These are phyloP conservation scores for Dactylellina parvicollis DNA, from an alignment of 2,329 filamentous ascomycete genomes.

Conservation along the genomic window DNA sequence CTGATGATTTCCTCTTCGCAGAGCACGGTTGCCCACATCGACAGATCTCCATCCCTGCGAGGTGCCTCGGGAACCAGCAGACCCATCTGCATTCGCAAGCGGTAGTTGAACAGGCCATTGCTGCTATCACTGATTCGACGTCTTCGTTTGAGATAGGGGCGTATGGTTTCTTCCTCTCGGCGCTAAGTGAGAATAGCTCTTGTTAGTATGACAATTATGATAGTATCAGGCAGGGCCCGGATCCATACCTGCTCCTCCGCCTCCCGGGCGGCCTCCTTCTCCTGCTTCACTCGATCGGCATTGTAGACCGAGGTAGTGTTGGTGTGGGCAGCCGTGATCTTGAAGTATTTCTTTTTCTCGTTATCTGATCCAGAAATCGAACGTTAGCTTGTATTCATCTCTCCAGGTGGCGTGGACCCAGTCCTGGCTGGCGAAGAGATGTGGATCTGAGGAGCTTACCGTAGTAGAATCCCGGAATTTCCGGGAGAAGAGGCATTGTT, in stretches of 20 bases:
- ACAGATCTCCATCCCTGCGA: conserved; percentile 38
- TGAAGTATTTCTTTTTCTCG: conserved; percentile 54
- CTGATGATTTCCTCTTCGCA: conserved; percentile 37
- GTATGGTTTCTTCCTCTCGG: conserved; percentile 45
- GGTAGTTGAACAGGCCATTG: conserved; percentile 47
- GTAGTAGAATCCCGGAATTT: conserved; percentile 55
- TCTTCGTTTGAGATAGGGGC: conserved; percentile 34
- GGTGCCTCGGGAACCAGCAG: conserved; percentile 36
- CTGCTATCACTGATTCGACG: conserved; percentile 47
- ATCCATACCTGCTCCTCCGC: conserved; percentile 45
- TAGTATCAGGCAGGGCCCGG: neutral
- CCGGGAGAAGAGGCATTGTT: conserved; percentile 52
- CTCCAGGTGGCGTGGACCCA: neutral
- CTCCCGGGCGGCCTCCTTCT: conserved; percentile 40
- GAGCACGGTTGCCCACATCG: conserved; percentile 36
- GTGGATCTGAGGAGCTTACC: conserved; percentile 22
- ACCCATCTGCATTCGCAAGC: conserved; percentile 51
- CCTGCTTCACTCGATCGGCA: conserved; percentile 47
- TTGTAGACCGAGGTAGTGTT: conserved; percentile 47
- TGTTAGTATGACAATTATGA: conserved; percentile 8
- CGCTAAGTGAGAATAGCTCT: neutral
- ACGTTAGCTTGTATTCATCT: conserved; percentile 13
- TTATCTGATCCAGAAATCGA: conserved; percentile 21
- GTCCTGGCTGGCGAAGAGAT: neutral
- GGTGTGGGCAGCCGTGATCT: conserved; percentile 44